Conservation (phyloP, 129 eudicot genomes). For the Flaveria ramosissima region DNA sequence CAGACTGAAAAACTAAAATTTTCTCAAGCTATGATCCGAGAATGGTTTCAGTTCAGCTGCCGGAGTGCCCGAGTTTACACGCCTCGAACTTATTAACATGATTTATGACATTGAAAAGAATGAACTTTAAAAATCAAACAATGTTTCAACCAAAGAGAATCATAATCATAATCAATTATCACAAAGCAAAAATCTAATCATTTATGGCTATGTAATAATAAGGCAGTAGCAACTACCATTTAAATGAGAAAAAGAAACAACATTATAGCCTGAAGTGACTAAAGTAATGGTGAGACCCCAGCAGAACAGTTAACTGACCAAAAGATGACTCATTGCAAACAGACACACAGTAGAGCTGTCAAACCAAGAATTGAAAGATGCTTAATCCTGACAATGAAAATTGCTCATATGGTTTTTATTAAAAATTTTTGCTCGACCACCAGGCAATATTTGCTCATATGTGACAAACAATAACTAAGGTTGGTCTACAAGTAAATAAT, state of each 20-base stretch:
- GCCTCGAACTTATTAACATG: neutral
- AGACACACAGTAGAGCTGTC: conserved; percentile 3
- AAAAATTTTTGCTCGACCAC: neutral
- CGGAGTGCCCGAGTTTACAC: neutral
- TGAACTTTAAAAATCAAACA: conserved; percentile 6
- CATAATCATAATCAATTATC: conserved; percentile 5
- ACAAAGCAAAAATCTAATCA: neutral
- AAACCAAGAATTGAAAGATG: conserved; percentile 8
- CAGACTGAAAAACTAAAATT: neutral
- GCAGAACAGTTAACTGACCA: conserved; percentile 10
- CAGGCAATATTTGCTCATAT: conserved; percentile 12
- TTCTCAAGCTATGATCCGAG: neutral
- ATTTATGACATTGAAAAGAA: neutral
- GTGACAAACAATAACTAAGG: conserved; percentile 15
- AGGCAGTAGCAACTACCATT: neutral
- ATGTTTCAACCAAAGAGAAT: conserved; percentile 10
- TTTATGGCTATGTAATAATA: conserved; percentile 11
- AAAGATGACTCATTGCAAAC: conserved; percentile 8
- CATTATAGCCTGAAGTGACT: conserved; percentile 25
- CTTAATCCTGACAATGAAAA: neutral
- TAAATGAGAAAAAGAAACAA: neutral
- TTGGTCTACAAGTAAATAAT: conserved; percentile 12
- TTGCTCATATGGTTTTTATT: neutral
- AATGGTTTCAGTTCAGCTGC: neutral
- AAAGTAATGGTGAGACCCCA: conserved; percentile 19